Percentiles rank a stretch among this genome's conserved stretches.
Conservation (phyloP, 495 filamentous ascomycete species). For the Pyrenula aspistea region DNA sequence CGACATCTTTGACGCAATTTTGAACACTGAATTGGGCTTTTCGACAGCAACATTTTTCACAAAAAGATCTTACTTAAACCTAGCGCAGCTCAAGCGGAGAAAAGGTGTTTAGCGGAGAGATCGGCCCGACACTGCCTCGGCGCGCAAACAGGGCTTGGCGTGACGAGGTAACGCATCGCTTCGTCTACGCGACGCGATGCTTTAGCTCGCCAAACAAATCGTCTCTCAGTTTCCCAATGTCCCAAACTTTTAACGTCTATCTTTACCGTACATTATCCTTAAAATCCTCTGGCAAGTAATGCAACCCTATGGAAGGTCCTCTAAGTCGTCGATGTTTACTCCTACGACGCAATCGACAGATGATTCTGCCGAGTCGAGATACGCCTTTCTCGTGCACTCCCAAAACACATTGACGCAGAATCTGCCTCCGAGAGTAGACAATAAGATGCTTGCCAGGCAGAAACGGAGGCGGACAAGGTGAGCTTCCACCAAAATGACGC, state of each 20-base stretch:
- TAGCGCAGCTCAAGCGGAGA: too few relatives aligned
- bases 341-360: not conserved
- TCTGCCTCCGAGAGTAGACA: conserved; percentile 52
- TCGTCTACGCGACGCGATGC: not conserved
- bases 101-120: too few relatives aligned
- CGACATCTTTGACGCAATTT: too few relatives aligned
- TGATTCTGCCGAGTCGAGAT: conserved; percentile 14
- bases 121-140: too few relatives aligned
- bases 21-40: too few relatives aligned
- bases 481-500: conserved; percentile 1
- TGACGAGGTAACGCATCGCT: not conserved
- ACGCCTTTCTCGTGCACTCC: conserved; percentile 59
- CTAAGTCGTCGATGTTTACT: not conserved
- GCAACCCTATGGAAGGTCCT: not conserved
- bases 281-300: not conserved
- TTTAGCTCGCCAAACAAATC: not conserved
- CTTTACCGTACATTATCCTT: not conserved
- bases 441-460: conserved; percentile 54
- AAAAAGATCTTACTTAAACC: too few relatives aligned
- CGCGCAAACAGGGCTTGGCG: not conserved
- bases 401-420: conserved; percentile 51
- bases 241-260: not conserved
- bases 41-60: too few relatives aligned
- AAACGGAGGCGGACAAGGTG: conserved; percentile 60
- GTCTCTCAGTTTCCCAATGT: not conserved